Evolutionary conservation across 495 filamentous ascomycete genomes (phyloP), one percentile per base, ranked within the genome.

Genomic region (Lasiosphaeria ovina): DNA sequence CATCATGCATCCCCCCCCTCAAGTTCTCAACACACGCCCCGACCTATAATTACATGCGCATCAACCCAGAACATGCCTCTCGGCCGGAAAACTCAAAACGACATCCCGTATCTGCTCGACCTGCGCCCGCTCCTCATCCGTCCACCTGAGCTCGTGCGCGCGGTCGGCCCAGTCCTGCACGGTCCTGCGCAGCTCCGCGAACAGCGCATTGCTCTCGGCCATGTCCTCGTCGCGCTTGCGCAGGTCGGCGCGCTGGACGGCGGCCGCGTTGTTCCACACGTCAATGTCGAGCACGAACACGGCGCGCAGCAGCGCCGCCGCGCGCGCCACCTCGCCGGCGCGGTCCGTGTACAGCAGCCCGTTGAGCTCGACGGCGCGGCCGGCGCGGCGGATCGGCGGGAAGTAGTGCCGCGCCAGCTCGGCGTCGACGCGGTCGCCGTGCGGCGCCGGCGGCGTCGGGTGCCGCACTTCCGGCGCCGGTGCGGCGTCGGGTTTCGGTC

Each of bases 221-320:
- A 14, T 33, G 24, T 33, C 34, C 8, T 35, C 50, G 7, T 52
- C n/a, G 5, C 32, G 12, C 24, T 35, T 33, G 17, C 50, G 50
- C 31, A 52, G 31, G 8, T 52, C 50, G 24, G 8, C 31, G 8
- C 34, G 24, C 3, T 34, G 50, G 8, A 11, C 10, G 8, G 31
- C 12, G 3, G 24, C 5, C 50, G 32, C 34, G 5, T 33, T 16
- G 31, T 11, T 32, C 50, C 50, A 52, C 6, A 52, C 34, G 24
- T 7, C 7, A 17, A 52, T 12, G 12, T 52, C 50, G 9, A 52
- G 34, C n/a, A 12, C 50, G n/a, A 52, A 52, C 50, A 52, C 33
- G 3, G 4, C 24, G 8, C 50, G 3, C 50, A 52, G 8, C 50
- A 52, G 31, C 17, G 31, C 50, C 7, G 34, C 32, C 31, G 34